A percentile compares a stretch with the other conserved stretches of the same genome.
Evolutionary conservation across 208 protist genomes (phyloP).

Genomic region (Crithidia mellificae): DNA sequence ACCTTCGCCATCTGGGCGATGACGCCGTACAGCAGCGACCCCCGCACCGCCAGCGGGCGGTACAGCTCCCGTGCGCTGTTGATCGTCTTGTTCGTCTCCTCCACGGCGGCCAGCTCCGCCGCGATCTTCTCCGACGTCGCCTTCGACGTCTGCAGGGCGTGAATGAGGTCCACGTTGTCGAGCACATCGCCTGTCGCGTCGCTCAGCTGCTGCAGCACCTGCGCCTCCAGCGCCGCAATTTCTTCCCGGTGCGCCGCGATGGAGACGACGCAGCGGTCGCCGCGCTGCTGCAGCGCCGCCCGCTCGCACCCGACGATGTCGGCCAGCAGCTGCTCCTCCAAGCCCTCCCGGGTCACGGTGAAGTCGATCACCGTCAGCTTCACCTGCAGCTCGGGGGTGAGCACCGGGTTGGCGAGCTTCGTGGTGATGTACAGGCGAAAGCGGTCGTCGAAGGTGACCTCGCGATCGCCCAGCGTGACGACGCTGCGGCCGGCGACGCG

Average conservation of each 20-base stretch:
- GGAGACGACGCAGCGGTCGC: slow-evolving; percentile 89
- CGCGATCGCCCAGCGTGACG: slow-evolving; percentile 92
- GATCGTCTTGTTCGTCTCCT: slow-evolving; percentile 94
- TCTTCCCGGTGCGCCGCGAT: slow-evolving; percentile 93
- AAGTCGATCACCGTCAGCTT: slow-evolving; percentile 94
- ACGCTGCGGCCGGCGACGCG: slow-evolving; percentile 83
- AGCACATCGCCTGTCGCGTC: slow-evolving; percentile 94
- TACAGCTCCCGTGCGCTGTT: slow-evolving; percentile 90
- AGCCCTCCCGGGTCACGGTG: slow-evolving; percentile 89
- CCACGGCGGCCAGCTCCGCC: slow-evolving; percentile 84
- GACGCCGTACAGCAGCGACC: slow-evolving; percentile 95
- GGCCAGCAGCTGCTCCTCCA: slow-evolving; percentile 93
- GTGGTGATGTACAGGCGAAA: slow-evolving; percentile 96
- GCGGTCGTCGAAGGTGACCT: slow-evolving; percentile 92
- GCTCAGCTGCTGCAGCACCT: slow-evolving; percentile 92
- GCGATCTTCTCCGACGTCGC: slow-evolving; percentile 89
- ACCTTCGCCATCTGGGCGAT: slow-evolving; percentile 88
- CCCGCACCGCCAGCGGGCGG: slow-evolving; percentile 89
- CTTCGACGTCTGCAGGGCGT: slow-evolving; percentile 92
- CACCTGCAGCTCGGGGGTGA: slow-evolving; percentile 94
- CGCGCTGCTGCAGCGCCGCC: slow-evolving; percentile 83
- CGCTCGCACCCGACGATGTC: slow-evolving; percentile 90
- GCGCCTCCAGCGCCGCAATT: slow-evolving; percentile 91
- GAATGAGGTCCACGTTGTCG: slow-evolving; percentile 95
- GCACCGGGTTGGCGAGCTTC: slow-evolving; percentile 94